These are phyloP conservation scores for Hansfordia pulvinata DNA, from an alignment of 2,329 filamentous ascomycete genomes.

Conservation along the genomic window DNA sequence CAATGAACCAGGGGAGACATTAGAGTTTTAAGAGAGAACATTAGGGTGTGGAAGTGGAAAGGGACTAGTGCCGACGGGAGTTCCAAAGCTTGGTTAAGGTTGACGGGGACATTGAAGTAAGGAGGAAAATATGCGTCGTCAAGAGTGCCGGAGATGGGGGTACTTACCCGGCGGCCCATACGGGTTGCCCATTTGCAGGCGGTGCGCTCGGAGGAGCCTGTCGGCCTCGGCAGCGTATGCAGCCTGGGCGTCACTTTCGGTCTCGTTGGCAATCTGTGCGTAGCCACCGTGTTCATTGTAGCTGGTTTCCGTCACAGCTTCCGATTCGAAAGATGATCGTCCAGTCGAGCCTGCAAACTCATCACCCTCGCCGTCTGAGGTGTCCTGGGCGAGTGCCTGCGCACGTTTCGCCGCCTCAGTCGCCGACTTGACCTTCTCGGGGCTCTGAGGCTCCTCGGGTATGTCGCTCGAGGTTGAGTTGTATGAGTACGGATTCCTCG, in stretches of 20 bases:
- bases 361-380: conserved; percentile 12
- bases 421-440: conserved; percentile 10
- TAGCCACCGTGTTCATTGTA: neutral
- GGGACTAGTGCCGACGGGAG: too few species aligned
- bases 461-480: conserved; percentile 13
- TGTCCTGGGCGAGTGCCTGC: conserved; percentile 19
- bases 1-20: too few species aligned
- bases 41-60: too few species aligned
- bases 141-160: too few species aligned
- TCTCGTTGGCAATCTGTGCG: neutral
- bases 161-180: too few species aligned
- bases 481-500: conserved; percentile 20
- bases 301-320: neutral
- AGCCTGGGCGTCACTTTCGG: neutral
- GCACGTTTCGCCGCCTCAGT: conserved; percentile 23
- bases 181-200: too few species aligned
- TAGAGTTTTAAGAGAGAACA: too few species aligned
- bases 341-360: conserved; percentile 12
- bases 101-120: too few species aligned
- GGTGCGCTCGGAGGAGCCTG: too few species aligned
- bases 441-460: conserved; percentile 4
- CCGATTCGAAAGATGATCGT: neutral
- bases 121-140: too few species aligned
- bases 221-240: too few species aligned
- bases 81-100: too few species aligned